These are phyloP conservation scores for Saccharum spontaneum DNA, from an alignment of 176 grass and related monocot genomes.

Conservation along the genomic window DNA sequence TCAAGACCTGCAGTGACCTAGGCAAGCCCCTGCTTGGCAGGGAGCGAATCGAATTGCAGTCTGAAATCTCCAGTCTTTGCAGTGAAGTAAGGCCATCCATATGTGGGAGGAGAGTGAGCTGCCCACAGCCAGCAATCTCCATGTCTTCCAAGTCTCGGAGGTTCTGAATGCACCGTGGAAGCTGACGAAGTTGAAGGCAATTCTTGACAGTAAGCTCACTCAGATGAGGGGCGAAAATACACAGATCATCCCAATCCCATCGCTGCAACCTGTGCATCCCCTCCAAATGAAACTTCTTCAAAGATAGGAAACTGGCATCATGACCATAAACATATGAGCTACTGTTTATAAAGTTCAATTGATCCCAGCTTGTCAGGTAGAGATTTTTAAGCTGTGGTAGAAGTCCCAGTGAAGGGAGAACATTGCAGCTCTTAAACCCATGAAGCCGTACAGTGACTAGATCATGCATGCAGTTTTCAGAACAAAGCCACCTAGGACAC, in stretches of 20 bases:
- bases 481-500: slow-evolving; percentile 37
- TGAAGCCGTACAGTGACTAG: slow-evolving; percentile 1
- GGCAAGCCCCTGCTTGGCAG: slow-evolving; percentile 29
- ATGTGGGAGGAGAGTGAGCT: slow-evolving; percentile 31
- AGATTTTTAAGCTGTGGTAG: slow-evolving; percentile 33
- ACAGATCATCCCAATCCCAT: slow-evolving; percentile 27
- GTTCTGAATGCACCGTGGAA: slow-evolving; percentile 32
- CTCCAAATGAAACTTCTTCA: slow-evolving; percentile 52
- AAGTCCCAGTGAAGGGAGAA: slow-evolving; percentile 29
- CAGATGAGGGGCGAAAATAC: not conserved
- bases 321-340: not conserved
- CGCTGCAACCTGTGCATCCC: not conserved
- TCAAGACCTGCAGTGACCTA: slow-evolving; percentile 28
- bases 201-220: slow-evolving; percentile 45
- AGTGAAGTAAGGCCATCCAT: slow-evolving; percentile 19
- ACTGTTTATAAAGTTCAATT: not conserved
- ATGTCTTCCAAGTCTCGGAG: slow-evolving; percentile 43
- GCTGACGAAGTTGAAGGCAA: slow-evolving; percentile 26
- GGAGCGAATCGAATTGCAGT: slow-evolving; percentile 23
- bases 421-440: slow-evolving; percentile 7
- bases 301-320: slow-evolving; percentile 18
- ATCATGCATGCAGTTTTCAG: not conserved
- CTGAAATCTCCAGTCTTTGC: slow-evolving; percentile 35
- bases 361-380: slow-evolving; percentile 30
- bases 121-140: slow-evolving; percentile 37